Evolutionary conservation across 2,329 filamentous ascomycete species (phyloP), one percentile per base, ranked within the genome.

Genomic region (Calonectria multiphialidica): DNA sequence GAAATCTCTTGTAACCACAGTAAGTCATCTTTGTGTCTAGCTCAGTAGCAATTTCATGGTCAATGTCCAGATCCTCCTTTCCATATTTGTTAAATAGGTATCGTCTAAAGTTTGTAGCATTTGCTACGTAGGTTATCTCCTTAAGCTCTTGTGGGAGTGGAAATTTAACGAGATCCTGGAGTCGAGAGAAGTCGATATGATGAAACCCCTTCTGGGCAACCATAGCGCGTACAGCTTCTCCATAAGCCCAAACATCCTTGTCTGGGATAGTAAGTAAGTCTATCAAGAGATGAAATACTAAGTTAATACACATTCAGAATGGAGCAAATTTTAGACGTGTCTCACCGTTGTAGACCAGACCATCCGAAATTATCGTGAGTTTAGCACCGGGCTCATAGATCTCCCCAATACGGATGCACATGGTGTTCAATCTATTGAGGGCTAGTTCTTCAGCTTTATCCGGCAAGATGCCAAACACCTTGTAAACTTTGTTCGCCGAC

Each of bases 291-390:
- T 12, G 28, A 82, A n/a, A 18, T 1, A 61, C 13, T 3, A 6
- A 2, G 21, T 61, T 28, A 57, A 35, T 30, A 23, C n/a, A 44
- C n/a, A 21, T n/a, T 44, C 23, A 35, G 25, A 55, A 35, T 18
- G 16, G 6, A 9, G 12, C 18, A 5, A 15, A 2, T 1, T n/a
- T 49, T 40, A 10, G 13, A 18, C 30, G 35, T 23, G 77, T 28
- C 82, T 18, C 25, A 88, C 87, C 88, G 70, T 89, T 90, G 49
- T 89, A 90, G 1, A 87, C 86, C 16, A 90, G 81, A 0, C 88
- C 88, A 74, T 90, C 88, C 0, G 88, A 89, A 8, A 88, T 84
- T 40, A 90, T 89, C 18, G 83, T 84, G 2, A 79, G 69, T 12
- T 73, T 49, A 1, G 80, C 80, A 1, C 80, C 81, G 5, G 80